Percentiles rank a stretch among this genome's conserved stretches.
phyloP scores from a whole-genome alignment of 2,329 filamentous ascomycete genomes.

The Clathrospora elynae region DNA sequence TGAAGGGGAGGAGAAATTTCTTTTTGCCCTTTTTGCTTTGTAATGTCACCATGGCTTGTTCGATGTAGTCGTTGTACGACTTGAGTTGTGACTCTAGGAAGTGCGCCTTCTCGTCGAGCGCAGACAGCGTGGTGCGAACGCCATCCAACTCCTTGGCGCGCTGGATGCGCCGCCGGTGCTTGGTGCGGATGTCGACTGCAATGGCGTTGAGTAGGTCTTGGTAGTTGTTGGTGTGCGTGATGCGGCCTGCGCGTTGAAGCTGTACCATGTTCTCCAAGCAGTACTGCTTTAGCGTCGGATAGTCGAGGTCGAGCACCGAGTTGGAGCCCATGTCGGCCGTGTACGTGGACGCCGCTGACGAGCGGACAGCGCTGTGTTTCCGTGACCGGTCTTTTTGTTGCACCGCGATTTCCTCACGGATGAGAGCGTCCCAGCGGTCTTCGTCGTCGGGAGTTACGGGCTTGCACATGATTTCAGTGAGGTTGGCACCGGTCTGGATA shows the following conservation, averaged over 20 bases:
- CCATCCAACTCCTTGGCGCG: constrained; percentile 88
- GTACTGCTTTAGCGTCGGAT: constrained; percentile 88
- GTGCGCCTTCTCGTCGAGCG: constrained; percentile 82
- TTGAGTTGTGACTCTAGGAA: constrained; percentile 96
- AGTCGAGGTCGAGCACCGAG: constrained; percentile 82
- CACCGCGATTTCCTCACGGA: constrained; percentile 75
- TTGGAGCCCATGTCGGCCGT: constrained; percentile 55
- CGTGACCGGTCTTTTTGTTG: constrained; percentile 54
- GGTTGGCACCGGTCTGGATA: constrained; percentile 85
- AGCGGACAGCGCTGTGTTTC: constrained; percentile 62
- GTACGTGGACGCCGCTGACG: constrained; percentile 88
- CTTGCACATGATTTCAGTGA: constrained; percentile 95
- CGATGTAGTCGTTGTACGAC: constrained; percentile 98
- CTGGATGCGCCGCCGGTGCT: constrained; percentile 90
- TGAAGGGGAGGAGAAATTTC: constrained; percentile 92
- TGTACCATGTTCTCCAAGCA: constrained; percentile 92
- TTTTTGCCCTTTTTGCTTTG: constrained; percentile 98
- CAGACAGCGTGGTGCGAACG: constrained; percentile 73
- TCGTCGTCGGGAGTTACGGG: constrained; percentile 87
- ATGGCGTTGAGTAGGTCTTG: constrained; percentile 98
- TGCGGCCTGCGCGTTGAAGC: constrained; percentile 83
- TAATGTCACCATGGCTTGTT: constrained; percentile 95
- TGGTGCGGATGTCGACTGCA: constrained; percentile 93
- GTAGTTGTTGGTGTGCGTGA: constrained; percentile 86
- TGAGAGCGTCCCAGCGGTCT: constrained; percentile 79